Percentiles rank a stretch among this genome's conserved stretches.
These are phyloP conservation scores for Onygenales sp. DNA, from an alignment of 2,329 filamentous ascomycete species.

Conservation along the genomic window DNA sequence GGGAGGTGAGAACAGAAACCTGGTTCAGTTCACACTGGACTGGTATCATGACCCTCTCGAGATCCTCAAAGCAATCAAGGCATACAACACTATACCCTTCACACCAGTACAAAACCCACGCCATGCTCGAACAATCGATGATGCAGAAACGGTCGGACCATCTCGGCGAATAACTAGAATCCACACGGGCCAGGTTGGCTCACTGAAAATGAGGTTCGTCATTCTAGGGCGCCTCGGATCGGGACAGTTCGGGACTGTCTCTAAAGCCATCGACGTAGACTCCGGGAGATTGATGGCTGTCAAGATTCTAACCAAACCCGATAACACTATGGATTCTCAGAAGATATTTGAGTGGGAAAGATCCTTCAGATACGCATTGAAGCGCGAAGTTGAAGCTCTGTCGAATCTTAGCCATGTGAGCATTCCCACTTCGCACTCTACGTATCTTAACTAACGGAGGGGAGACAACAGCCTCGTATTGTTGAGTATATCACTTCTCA, in stretches of 20 bases:
- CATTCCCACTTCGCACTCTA: not conserved
- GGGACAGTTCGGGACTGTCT: conserved; percentile 12
- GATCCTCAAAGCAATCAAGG: conserved; percentile 2
- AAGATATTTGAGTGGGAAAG: not conserved
- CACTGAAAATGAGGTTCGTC: conserved; percentile 10
- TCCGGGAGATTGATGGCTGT: conserved; percentile 4
- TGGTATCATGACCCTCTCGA: conserved; percentile 4
- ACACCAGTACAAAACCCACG: not conserved
- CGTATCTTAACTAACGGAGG: not conserved
- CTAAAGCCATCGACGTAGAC: conserved; percentile 3
- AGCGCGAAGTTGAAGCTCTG: not conserved
- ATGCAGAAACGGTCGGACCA: not conserved
- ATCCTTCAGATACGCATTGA: not conserved
- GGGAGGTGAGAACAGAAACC: conserved; percentile 8
- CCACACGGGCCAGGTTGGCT: not conserved
- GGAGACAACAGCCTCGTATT: conserved; percentile 10
- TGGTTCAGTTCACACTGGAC: conserved; percentile 5
- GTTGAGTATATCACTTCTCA: conserved; percentile 5
- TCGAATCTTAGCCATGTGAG: not conserved
- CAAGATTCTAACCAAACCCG: conserved; percentile 5
- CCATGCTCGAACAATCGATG: conserved; percentile 1
- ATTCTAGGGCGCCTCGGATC: conserved; percentile 7
- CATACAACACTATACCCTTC: no score
- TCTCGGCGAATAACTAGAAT: not conserved
- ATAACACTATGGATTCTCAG: conserved; percentile 1